Base-by-base conservation (phyloP, 73 alveolate species). In the Blepharisma japonicum region DNA sequence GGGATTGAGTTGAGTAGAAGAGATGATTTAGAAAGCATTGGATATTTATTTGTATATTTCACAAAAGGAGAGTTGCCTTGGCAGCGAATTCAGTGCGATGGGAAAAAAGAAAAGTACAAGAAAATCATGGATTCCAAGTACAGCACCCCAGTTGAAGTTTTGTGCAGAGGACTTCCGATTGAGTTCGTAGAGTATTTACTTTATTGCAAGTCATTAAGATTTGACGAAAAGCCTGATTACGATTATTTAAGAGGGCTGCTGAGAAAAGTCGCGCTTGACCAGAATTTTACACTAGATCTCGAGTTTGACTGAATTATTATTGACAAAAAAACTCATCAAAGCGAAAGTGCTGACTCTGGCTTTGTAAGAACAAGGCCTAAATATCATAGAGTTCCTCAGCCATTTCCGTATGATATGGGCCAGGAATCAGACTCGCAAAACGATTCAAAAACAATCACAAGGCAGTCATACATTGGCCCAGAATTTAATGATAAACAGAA, bases 1-100 rank as follows among this genome's bases (percentile, higher is more conserved):
- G 97, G 97, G 61, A 66, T 68, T 61, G 95, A 91, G 81, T 80
- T 84, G 83, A 71, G 91, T 42, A 72, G 97, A 84, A 88, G 94
- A 72, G 97, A 91, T 79, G 97, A 91, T 72, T 70, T 91, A 48
- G 97, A 91, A 78, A 68, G 91, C 20, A 25, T 91, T 23, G 97
- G 97, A 6, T 85, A 79, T 78, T 78, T 91, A 71, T 82, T 91
- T 4, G 70, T 91, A 53, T 91, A 91, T 66, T 83, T 87, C 27
- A 55, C 74, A 5, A 87, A 83, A 79, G 94, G 94, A 18, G 81
- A 83, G 45, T 80, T 87, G n/a, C 94, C 94, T 7, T 87, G 94
- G 94, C 56, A 77, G 71, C 85, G 88, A 50, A 50, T 87, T 0
- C 83, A 87, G 42, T 82, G 88, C 6, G 45, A 49, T 18, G 53